These are phyloP conservation scores for Butyriboletus loyo DNA, from an alignment of 768 basidiomycete genomes.

Conservation along the genomic window DNA sequence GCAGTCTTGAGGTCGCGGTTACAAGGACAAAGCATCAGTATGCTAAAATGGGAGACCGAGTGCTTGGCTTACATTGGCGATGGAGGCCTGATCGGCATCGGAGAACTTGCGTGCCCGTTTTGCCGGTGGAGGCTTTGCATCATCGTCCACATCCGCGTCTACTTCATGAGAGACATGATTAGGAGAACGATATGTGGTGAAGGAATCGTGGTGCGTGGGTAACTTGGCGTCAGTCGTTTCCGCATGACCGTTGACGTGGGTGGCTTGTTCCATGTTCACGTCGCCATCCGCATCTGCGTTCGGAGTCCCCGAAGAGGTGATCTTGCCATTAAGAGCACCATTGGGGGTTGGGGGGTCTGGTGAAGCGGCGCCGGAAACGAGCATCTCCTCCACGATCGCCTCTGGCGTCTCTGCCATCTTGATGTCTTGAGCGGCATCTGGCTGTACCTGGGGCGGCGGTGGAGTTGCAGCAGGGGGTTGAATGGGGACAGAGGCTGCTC, in stretches of 20 bases:
- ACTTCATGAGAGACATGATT: conserved; percentile 30
- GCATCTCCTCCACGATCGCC: conserved; percentile 13
- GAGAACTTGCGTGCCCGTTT: conserved; percentile 77
- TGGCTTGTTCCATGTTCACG: conserved; percentile 27
- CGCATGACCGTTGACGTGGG: conserved; percentile 26
- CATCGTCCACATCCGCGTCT: conserved; percentile 36
- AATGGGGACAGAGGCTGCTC: conserved; percentile 42
- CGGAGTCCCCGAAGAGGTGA: conserved; percentile 33
- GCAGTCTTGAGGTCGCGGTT: conserved; percentile 51
- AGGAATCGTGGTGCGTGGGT: conserved; percentile 31
- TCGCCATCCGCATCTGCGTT: conserved; percentile 28
- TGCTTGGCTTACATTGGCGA: conserved; percentile 63
- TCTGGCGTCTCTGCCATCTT: conserved; percentile 45
- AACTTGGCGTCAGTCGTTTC: conserved; percentile 4
- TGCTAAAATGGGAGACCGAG: conserved; percentile 48
- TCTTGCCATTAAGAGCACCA: conserved; percentile 18
- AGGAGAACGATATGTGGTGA: conserved; percentile 34
- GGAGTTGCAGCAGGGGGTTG: conserved; percentile 46
- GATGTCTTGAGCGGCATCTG: conserved; percentile 50
- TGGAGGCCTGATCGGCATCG: conserved; percentile 71
- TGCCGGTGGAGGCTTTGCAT: conserved; percentile 71
- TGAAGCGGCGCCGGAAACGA: conserved; percentile 9
- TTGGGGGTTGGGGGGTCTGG: conserved; percentile 8
- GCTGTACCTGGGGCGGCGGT: conserved; percentile 43
- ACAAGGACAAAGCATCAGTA: conserved; percentile 43